A percentile compares a stretch with the other conserved stretches of the same genome.
phyloP scores from a whole-genome alignment of 2,329 filamentous ascomycete species.

The Colletotrichum abscissum region DNA sequence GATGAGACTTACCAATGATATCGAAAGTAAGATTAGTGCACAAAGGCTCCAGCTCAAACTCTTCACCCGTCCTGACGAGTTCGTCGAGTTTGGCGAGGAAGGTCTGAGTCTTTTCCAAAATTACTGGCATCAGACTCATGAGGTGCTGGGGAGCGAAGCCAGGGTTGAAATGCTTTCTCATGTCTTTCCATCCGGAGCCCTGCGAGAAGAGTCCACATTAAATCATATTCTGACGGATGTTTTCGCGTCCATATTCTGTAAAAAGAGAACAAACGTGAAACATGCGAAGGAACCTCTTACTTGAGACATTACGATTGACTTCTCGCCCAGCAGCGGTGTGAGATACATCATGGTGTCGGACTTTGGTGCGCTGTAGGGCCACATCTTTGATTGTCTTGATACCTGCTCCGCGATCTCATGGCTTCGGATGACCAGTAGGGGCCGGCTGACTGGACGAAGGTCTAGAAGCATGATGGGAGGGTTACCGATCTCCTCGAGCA shows the following conservation, averaged over 20 bases:
- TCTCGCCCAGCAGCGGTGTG: conserved; percentile 38
- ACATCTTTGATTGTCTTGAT: conserved; percentile 44
- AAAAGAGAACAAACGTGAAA: background rate
- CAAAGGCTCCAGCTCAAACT: conserved; percentile 38
- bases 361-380: conserved; percentile 47
- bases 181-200: conserved; percentile 37
- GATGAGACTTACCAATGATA: conserved; percentile 42
- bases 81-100: conserved; percentile 40
- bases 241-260: background rate
- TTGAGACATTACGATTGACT: conserved; percentile 35
- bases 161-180: conserved; percentile 49
- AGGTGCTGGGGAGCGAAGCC: conserved; percentile 53
- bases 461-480: conserved; percentile 49
- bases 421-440: conserved; percentile 46
- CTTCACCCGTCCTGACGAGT: conserved; percentile 16
- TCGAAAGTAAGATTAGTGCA: conserved; percentile 51
- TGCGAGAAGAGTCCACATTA: background rate
- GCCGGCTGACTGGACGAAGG: conserved; percentile 45
- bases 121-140: conserved; percentile 48
- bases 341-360: conserved; percentile 42
- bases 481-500: conserved; percentile 44
- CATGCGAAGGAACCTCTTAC: background rate
- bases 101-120: conserved; percentile 47
- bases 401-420: conserved; percentile 52
- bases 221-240: too few species aligned